phyloP scores from a whole-genome alignment of 176 grass and related monocot species.

The Oryza nivara region DNA sequence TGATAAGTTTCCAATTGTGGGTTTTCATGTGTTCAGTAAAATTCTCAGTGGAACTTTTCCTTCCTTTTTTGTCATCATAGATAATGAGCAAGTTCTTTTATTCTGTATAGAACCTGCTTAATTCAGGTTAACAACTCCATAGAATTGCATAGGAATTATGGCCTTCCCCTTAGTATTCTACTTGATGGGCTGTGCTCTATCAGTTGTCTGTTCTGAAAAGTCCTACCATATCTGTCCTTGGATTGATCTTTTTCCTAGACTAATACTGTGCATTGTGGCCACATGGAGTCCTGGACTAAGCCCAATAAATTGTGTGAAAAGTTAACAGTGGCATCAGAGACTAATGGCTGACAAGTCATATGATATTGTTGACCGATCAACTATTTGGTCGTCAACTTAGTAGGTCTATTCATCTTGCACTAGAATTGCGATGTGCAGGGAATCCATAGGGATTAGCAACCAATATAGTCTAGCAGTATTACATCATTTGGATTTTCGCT shows the following conservation, averaged over 20 bases:
- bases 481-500: not conserved
- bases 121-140: no score
- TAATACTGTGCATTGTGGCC: not conserved
- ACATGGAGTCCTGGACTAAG: slow-evolving; percentile 1
- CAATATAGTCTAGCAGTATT: not conserved
- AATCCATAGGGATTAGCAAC: slow-evolving; percentile 2
- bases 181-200: not conserved
- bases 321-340: slow-evolving; percentile 16
- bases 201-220: not conserved
- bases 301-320: not conserved
- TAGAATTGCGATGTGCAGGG: not conserved
- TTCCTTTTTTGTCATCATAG: not conserved
- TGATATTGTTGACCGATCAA: not conserved
- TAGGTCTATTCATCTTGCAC: slow-evolving; percentile 33
- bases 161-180: not conserved
- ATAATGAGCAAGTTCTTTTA: not conserved
- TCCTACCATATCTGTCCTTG: not conserved
- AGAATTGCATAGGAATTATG: no score
- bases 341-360: slow-evolving; percentile 24
- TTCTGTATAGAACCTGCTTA: not conserved
- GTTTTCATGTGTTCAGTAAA: not conserved
- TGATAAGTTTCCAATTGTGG: not conserved
- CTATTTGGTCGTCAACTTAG: not conserved
- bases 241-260: not conserved
- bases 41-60: not conserved